These are phyloP conservation scores for Botrytis deweyae DNA, from an alignment of 2,329 filamentous ascomycete genomes.

Conservation along the genomic window DNA sequence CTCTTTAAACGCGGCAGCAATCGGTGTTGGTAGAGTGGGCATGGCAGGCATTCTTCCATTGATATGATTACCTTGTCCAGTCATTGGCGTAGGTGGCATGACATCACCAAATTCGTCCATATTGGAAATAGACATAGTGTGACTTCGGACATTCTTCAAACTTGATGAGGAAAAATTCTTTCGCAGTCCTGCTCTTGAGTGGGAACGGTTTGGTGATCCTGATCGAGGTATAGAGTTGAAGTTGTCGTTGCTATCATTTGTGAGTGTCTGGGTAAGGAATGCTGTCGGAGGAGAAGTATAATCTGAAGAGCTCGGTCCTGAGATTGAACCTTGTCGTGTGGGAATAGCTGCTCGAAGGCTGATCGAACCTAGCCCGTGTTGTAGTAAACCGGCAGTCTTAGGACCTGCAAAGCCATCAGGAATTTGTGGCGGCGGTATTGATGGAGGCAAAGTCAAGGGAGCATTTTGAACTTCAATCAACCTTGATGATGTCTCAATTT, in stretches of 20 bases:
- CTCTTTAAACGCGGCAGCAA: conserved; percentile 60
- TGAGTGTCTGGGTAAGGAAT: conserved; percentile 34
- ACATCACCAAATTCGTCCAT: conserved; percentile 60
- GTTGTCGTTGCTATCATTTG: conserved; percentile 41
- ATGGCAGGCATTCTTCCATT: conserved; percentile 52
- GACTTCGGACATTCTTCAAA: conserved; percentile 67
- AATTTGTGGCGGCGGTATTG: conserved; percentile 34
- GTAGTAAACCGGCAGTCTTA: conserved; percentile 35
- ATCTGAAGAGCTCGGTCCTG: conserved; percentile 36
- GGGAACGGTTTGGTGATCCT: conserved; percentile 53
- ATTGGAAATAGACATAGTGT: conserved; percentile 66
- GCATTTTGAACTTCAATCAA: conserved; percentile 23
- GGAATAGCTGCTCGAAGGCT: conserved; percentile 30
- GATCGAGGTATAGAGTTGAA: conserved; percentile 41
- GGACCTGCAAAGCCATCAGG: conserved; percentile 29
- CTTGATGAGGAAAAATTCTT: conserved; percentile 73
- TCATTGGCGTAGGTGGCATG: conserved; percentile 73
- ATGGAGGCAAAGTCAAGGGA: conserved; percentile 31
- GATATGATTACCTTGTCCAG: conserved; percentile 47
- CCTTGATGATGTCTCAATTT: conserved; percentile 71
- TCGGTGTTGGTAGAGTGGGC: conserved; percentile 67
- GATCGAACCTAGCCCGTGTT: conserved; percentile 26
- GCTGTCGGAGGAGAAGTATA: conserved; percentile 37
- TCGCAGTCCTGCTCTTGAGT: conserved; percentile 48
- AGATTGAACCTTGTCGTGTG: conserved; percentile 33